Evolutionary conservation across 2,329 filamentous ascomycete genomes (phyloP), one percentile per base, ranked within the genome.

Genomic region (Fusarium paranaense): DNA sequence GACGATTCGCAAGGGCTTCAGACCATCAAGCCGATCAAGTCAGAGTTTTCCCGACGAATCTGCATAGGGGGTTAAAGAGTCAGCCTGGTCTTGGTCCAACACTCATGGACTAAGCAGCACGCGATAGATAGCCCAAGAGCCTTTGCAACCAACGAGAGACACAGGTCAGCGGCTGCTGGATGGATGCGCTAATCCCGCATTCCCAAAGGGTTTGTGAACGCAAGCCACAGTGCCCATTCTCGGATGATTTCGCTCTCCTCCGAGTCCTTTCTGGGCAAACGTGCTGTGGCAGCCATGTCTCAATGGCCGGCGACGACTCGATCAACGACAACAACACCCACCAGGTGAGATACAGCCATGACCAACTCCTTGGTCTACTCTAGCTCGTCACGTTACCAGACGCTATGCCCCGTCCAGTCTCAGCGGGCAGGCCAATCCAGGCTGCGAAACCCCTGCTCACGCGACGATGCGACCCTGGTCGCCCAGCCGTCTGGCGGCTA

Each of bases 351-450:
- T 64, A 56, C 50, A 56, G n/a, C 50, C 59, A 58, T 65, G 63
- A 63, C 72, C 66, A 75, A 73, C 66, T 67, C 45, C 47, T n/a
- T 69, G 62, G 69, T 65, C 62, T 25, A 59, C 57, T 71, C 59
- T 71, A 65, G 67, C 42, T 57, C 74, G 72, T 83, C 82, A 82
- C 80, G 79, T 82, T 83, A 80, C 80, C 79, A 69, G 72, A 69
- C 76, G 69, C 70, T 71, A 80, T 77, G 75, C 33, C 75, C 73
- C 74, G 72, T 75, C 72, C 45, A 75, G 73, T 79, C 73, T 80
- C 69, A 76, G 69, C 50, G n/a, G 27, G 22, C 30, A 65, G 57
- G 62, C 83, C 83, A 85, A 84, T 85, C 40, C 69, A 47, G 61
- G 60, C 32, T n/a, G 33, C n/a, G 58, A 78, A 77, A 78, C 77